These are phyloP conservation scores for Wallemia ichthyophaga DNA, from an alignment of 1,284 basidiomycete genomes.

Conservation along the genomic window DNA sequence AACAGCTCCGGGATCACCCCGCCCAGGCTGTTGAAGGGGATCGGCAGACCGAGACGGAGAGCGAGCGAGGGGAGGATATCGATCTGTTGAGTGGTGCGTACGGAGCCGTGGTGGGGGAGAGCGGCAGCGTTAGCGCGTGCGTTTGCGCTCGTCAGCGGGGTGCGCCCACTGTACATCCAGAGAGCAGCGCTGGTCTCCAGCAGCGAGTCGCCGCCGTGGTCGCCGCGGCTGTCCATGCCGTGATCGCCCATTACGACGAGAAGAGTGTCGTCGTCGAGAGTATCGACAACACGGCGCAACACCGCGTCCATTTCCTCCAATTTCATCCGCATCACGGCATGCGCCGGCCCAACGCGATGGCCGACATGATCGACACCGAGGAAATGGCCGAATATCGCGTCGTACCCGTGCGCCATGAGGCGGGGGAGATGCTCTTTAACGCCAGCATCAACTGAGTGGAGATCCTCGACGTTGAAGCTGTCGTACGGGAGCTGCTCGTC, in stretches of 20 bases:
- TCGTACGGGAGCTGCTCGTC: slow-evolving; percentile 54
- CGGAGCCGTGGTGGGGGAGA: slow-evolving; percentile 18
- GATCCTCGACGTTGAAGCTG: slow-evolving; percentile 94
- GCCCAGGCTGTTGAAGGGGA: slow-evolving; percentile 88
- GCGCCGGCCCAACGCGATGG: slow-evolving; percentile 69
- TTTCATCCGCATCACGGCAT: slow-evolving; percentile 59
- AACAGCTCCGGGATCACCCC: slow-evolving; percentile 74
- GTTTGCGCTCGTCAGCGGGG: slow-evolving; percentile 7
- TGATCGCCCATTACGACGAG: slow-evolving; percentile 84
- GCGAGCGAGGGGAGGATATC: slow-evolving; percentile 73
- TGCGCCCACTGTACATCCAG: slow-evolving; percentile 56
- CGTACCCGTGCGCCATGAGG: slow-evolving; percentile 25
- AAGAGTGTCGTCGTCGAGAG: slow-evolving; percentile 46
- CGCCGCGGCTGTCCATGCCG: slow-evolving; percentile 82
- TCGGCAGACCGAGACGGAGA: slow-evolving; percentile 67
- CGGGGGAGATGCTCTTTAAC: slow-evolving; percentile 59
- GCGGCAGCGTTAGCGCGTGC: neutral
- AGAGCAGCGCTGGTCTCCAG: slow-evolving; percentile 60
- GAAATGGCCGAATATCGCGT: slow-evolving; percentile 71
- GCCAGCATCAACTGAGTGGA: slow-evolving; percentile 80
- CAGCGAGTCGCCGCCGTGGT: slow-evolving; percentile 74
- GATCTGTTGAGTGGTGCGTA: slow-evolving; percentile 65
- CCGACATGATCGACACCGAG: slow-evolving; percentile 95
- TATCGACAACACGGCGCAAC: slow-evolving; percentile 31
- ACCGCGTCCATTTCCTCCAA: slow-evolving; percentile 63